Evolutionary conservation across 225 moss, liverwort and hornwort genomes (phyloP), one percentile per base, ranked within the genome.

Genomic region (Physcomitrium patens): DNA sequence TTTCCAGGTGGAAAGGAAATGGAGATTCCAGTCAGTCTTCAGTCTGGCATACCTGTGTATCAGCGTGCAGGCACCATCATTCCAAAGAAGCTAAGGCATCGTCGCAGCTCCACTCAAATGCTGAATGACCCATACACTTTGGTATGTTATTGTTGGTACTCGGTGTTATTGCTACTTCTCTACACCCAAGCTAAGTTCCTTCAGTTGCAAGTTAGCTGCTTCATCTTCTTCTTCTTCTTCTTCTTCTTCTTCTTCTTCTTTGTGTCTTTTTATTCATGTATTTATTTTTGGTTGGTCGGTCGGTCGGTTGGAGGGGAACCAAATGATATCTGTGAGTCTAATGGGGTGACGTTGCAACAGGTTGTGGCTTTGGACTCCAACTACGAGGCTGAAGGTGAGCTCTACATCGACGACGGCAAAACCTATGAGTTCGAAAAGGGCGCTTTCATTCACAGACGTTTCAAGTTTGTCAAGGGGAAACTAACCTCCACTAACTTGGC

Each of bases 101-200:
- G 99, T 66, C 93, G 99, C 66, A 99, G 99, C 82, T 88, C 99
- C 73, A 88, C 89, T 54, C 99, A 99, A 83, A 99, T 95, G 95
- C 86, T 90, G 85, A 92, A 86, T 51, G 99, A 99, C 77, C 99
- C 99, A 63, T 95, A 95, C 80, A 95, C 99, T 71, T 72, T 99
- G 91, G 99, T 99, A 92, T 18, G 67, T 49, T 71, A 67, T 46
- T 55, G 4, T 28, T 51, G 64, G 72, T 63, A 69, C 26, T 20
- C 56, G 13, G 18, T 52, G 46, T 60, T 60, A 22, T 67, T 67
- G 50, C 68, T 19, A 27, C 60, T 41, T 37, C 68, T 42, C 45
- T 22, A 52, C 16, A 17, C 23, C 37, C 1, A 18, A 48, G 0
- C 19, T 18, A 37, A 37, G 31, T 45, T 57, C 48, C 57, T 9